phyloP scores from a whole-genome alignment of 2,329 filamentous ascomycete genomes.

The Penicillium sp. region DNA sequence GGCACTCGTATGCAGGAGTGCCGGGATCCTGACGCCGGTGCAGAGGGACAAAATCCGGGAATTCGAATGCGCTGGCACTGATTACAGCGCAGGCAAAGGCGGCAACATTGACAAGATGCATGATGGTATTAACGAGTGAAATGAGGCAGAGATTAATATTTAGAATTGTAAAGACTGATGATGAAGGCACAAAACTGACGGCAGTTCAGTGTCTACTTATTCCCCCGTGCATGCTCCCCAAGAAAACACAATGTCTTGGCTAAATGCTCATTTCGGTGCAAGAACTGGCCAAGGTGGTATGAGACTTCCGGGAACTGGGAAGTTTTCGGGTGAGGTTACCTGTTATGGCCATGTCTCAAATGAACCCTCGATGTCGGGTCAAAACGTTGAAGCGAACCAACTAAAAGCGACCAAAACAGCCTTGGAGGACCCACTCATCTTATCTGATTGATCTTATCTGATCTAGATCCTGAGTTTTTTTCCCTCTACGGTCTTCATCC shows the following conservation, averaged over 20 bases:
- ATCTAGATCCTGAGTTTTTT: background rate
- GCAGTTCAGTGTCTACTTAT: background rate
- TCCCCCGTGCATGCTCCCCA: background rate
- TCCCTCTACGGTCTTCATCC: background rate
- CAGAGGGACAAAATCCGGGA: constrained; percentile 6
- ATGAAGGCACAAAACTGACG: background rate
- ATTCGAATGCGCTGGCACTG: constrained; percentile 1
- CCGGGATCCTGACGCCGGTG: constrained; percentile 20
- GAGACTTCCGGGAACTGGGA: background rate
- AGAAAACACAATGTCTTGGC: background rate
- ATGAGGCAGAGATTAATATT: background rate
- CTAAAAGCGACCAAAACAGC: background rate
- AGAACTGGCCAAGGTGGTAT: background rate
- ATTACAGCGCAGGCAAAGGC: constrained; percentile 4
- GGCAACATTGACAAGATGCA: background rate
- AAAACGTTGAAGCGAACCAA: background rate
- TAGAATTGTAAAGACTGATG: background rate
- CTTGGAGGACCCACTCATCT: background rate
- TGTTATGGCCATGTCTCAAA: background rate
- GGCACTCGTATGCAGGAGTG: constrained; percentile 37
- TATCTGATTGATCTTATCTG: constrained; percentile 1
- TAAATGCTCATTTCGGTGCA: background rate
- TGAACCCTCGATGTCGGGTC: background rate
- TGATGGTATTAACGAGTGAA: background rate
- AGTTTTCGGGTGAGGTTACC: background rate